Conservation (phyloP, 1,139 yeast genomes). For the Trichomonascaceae sp. region DNA sequence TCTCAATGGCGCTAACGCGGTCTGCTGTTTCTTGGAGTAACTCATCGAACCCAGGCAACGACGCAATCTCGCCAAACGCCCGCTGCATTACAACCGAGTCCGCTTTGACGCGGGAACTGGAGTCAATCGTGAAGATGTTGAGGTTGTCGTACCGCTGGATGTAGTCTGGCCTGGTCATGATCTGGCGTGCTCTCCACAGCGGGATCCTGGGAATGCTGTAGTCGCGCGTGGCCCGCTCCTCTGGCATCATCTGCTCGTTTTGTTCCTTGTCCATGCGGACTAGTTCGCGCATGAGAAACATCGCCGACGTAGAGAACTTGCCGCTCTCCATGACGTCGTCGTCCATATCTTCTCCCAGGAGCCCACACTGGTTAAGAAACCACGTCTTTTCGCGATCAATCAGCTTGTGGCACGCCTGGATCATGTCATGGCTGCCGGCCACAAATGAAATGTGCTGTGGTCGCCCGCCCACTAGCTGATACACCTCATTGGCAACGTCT, state of each 20-base stretch:
- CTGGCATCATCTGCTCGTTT: constrained; percentile 13
- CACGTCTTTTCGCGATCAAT: constrained; percentile 76
- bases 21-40: constrained; percentile 58
- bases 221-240: constrained; percentile 22
- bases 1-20: constrained; percentile 63
- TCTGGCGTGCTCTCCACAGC: constrained; percentile 70
- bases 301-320: constrained; percentile 64
- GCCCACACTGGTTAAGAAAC: constrained; percentile 74
- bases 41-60: constrained; percentile 58
- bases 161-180: constrained; percentile 76
- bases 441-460: constrained; percentile 74
- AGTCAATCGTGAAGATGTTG: constrained; percentile 68
- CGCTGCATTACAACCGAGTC: constrained; percentile 86
- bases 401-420: constrained; percentile 52
- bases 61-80: constrained; percentile 68
- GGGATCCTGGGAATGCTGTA: constrained; percentile 63
- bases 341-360: constrained; percentile 68
- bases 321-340: constrained; percentile 85
- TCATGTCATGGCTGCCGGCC: constrained; percentile 48
- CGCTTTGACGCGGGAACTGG: constrained; percentile 56
- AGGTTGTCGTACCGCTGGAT: constrained; percentile 63
- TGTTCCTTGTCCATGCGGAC: constrained; percentile 46
- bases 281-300: constrained; percentile 59
- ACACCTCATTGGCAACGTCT: constrained; percentile 39
- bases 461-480: constrained; percentile 68